Conservation (phyloP, 495 filamentous ascomycete species). For the Hypoxylon intermedium region DNA sequence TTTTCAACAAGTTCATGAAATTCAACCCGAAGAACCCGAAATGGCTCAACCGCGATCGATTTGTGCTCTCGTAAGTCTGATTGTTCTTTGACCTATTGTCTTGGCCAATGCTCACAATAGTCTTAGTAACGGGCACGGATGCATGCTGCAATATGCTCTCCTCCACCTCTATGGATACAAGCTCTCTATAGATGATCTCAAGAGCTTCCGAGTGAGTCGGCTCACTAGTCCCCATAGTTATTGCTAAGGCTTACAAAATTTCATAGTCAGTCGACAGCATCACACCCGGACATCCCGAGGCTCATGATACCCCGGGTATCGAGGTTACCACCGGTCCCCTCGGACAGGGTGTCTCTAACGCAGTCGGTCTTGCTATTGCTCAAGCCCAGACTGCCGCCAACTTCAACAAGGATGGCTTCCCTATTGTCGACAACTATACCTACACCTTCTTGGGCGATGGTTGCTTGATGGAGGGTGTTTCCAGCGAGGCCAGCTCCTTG, state of each 20-base stretch:
- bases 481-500: conserved; percentile 87
- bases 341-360: conserved; percentile 93
- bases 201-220: conserved; percentile 86
- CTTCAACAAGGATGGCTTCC: conserved; percentile 97
- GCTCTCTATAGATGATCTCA: conserved; percentile 86
- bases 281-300: conserved; percentile 95
- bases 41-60: conserved; percentile 96
- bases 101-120: not conserved
- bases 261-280: conserved; percentile 82
- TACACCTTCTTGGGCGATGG: conserved; percentile 97
- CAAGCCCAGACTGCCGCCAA: conserved; percentile 85
- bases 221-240: not conserved
- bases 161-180: conserved; percentile 95
- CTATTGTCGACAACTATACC: conserved; percentile 94
- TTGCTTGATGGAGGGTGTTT: conserved; percentile 98
- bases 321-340: conserved; percentile 98
- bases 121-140: conserved; percentile 91
- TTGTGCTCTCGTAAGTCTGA: conserved; percentile 94
- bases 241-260: conserved; percentile 12
- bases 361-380: conserved; percentile 95
- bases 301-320: conserved; percentile 93
- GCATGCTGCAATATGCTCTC: conserved; percentile 99
- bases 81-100: not conserved
- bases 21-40: conserved; percentile 99
- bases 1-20: conserved; percentile 98